These are phyloP conservation scores for Starmera pachycereana DNA, from an alignment of 805 yeast genomes.

Conservation along the genomic window DNA sequence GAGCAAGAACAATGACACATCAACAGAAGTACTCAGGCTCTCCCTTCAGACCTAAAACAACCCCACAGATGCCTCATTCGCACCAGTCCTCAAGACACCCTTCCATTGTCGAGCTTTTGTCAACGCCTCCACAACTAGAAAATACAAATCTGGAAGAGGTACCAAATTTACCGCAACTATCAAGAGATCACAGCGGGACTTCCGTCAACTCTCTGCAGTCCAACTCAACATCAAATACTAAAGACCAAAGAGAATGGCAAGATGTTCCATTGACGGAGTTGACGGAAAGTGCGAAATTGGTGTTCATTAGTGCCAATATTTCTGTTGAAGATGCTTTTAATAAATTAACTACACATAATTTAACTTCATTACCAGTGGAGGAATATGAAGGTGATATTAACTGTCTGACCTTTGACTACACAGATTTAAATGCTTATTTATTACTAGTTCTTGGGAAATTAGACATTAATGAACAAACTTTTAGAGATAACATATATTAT, in stretches of 20 bases:
- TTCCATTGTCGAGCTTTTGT: slow-evolving; percentile 64
- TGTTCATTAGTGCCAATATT: slow-evolving; percentile 51
- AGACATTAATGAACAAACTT: slow-evolving; percentile 23
- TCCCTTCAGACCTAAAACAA: slow-evolving; percentile 20
- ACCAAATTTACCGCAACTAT: slow-evolving; percentile 6
- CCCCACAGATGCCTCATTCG: slow-evolving; percentile 20
- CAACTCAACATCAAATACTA: slow-evolving; percentile 32
- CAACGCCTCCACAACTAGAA: slow-evolving; percentile 64
- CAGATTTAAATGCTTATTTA: slow-evolving; percentile 81
- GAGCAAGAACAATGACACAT: no score
- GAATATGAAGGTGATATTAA: slow-evolving; percentile 43
- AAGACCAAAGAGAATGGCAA: slow-evolving; percentile 58
- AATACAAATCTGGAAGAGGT: slow-evolving; percentile 6
- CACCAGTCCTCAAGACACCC: slow-evolving; percentile 38
- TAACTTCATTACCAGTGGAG: slow-evolving; percentile 82
- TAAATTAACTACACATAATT: slow-evolving; percentile 54
- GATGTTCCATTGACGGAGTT: slow-evolving; percentile 62
- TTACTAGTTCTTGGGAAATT: slow-evolving; percentile 74
- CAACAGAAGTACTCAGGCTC: slow-evolving; percentile 23
- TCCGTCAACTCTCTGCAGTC: slow-evolving; percentile 58
- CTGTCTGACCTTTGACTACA: slow-evolving; percentile 83
- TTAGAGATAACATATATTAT: slow-evolving; percentile 15
- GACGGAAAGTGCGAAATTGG: slow-evolving; percentile 68
- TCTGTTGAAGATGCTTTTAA: slow-evolving; percentile 89
- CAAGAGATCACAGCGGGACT: slow-evolving; percentile 19